These are phyloP conservation scores for Ophiocordyceps camponoti-leonardi DNA, from an alignment of 2,329 filamentous ascomycete genomes.

Conservation along the genomic window DNA sequence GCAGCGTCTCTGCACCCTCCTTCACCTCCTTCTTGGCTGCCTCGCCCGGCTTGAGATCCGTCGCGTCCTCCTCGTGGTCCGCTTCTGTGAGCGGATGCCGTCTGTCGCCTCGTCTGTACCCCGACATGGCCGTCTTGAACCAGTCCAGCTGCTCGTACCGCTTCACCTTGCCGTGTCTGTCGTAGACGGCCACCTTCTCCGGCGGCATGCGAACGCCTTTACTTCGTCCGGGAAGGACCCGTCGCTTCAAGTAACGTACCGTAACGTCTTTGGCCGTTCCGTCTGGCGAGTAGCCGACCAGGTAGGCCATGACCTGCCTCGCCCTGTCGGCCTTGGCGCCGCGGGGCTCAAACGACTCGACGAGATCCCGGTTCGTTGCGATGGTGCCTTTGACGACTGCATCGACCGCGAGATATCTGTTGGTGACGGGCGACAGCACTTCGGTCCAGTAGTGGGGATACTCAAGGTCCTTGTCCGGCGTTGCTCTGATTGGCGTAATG, in stretches of 20 bases:
- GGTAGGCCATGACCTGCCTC: slow-evolving; percentile 80
- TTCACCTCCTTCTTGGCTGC: slow-evolving; percentile 56
- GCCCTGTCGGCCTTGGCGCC: slow-evolving; percentile 70
- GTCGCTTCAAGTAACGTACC: slow-evolving; percentile 70
- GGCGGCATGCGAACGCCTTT: slow-evolving; percentile 66
- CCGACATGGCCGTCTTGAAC: slow-evolving; percentile 67
- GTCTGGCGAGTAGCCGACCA: slow-evolving; percentile 67
- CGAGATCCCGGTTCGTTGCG: slow-evolving; percentile 53
- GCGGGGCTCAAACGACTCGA: slow-evolving; percentile 65
- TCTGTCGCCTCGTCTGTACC: slow-evolving; percentile 40
- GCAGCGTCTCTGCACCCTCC: slow-evolving; percentile 65
- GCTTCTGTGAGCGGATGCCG: slow-evolving; percentile 43
- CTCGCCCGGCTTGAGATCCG: slow-evolving; percentile 56
- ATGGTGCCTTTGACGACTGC: slow-evolving; percentile 51
- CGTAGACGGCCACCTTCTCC: slow-evolving; percentile 68
- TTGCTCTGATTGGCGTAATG: slow-evolving; percentile 17
- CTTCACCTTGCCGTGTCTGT: slow-evolving; percentile 60
- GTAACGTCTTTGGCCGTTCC: slow-evolving; percentile 92
- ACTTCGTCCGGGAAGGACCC: slow-evolving; percentile 71
- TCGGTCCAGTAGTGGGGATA: slow-evolving; percentile 93
- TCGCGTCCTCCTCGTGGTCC: slow-evolving; percentile 65
- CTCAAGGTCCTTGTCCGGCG: slow-evolving; percentile 58
- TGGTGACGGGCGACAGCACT: slow-evolving; percentile 64
- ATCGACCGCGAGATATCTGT: slow-evolving; percentile 66
- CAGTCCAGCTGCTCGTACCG: slow-evolving; percentile 69